phyloP scores from a whole-genome alignment of 306 rosid genomes.

The Quercus dentata region DNA sequence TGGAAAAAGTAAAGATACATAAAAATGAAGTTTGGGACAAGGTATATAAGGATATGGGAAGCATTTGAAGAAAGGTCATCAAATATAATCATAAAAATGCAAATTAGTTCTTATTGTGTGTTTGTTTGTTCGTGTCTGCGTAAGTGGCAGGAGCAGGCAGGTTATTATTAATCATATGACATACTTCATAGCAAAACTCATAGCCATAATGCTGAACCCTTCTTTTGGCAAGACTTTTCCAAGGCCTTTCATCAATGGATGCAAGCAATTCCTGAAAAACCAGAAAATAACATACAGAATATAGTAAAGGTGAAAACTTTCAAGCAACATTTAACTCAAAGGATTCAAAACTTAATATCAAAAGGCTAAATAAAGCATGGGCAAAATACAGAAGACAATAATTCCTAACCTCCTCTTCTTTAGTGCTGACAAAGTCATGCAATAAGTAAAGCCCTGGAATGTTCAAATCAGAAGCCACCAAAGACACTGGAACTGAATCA shows the following conservation, averaged over 20 bases:
- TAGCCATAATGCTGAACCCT: conserved; percentile 96
- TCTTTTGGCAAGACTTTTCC: conserved; percentile 75
- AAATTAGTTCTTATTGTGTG: neutral
- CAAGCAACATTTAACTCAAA: neutral
- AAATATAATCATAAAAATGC: neutral
- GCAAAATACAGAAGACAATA: conserved; percentile 10
- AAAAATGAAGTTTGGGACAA: neutral
- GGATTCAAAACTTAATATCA: neutral
- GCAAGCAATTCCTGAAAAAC: conserved; percentile 54
- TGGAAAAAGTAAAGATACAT: neutral
- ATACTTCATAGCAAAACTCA: conserved; percentile 81
- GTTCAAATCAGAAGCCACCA: conserved; percentile 60
- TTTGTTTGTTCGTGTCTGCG: neutral
- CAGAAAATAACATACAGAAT: neutral
- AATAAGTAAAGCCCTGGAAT: conserved; percentile 77
- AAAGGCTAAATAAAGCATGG: conserved; percentile 8
- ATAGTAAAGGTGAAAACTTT: neutral
- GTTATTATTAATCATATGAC: conserved; percentile 7
- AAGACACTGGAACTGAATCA: conserved; percentile 60
- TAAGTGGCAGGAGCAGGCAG: neutral
- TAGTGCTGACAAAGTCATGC: conserved; percentile 60
- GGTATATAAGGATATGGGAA: too few relatives aligned
- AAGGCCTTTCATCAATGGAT: conserved; percentile 68
- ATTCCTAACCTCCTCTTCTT: conserved; percentile 71
- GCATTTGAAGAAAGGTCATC: neutral